Percentiles rank a stretch among this genome's conserved stretches.
Evolutionary conservation across 1,284 basidiomycete genomes (phyloP).

Genomic region (Leccinum cinnamomeum): DNA sequence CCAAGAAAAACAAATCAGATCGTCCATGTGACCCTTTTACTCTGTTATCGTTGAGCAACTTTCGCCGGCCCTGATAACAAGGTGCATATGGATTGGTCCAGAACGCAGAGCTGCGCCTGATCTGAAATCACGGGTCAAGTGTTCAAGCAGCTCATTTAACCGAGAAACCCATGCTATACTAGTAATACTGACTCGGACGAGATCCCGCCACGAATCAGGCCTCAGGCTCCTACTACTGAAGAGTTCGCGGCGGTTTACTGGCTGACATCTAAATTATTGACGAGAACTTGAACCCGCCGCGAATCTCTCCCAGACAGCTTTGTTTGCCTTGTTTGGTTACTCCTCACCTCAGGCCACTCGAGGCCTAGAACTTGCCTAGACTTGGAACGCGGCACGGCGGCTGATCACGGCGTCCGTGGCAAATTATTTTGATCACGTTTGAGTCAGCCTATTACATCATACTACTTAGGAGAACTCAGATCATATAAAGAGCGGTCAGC

Average conservation of each 20-base stretch:
- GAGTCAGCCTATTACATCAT: not conserved
- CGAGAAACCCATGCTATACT: too few relatives aligned
- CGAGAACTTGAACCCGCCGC: too few relatives aligned
- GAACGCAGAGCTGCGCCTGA: not conserved
- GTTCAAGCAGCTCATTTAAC: not conserved
- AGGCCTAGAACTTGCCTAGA: not conserved
- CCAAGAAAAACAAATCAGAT: not conserved
- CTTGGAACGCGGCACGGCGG: not conserved
- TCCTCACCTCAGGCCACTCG: not conserved
- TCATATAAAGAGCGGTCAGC: conserved; percentile 8
- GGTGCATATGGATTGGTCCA: too few relatives aligned
- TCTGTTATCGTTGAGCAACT: not conserved
- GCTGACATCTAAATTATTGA: too few relatives aligned
- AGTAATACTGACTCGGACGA: too few relatives aligned
- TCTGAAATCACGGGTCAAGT: not conserved
- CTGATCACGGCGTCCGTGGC: not conserved
- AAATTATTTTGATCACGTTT: not conserved
- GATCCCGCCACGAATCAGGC: too few relatives aligned
- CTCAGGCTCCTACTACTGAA: too few relatives aligned
- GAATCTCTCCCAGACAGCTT: not conserved
- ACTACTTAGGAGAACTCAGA: not conserved
- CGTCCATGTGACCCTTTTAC: not conserved
- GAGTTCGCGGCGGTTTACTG: too few relatives aligned
- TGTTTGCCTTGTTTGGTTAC: not conserved
- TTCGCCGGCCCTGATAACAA: not conserved